Base-by-base conservation (phyloP, 768 basidiomycete genomes). In the Boletus tomentosulus region DNA sequence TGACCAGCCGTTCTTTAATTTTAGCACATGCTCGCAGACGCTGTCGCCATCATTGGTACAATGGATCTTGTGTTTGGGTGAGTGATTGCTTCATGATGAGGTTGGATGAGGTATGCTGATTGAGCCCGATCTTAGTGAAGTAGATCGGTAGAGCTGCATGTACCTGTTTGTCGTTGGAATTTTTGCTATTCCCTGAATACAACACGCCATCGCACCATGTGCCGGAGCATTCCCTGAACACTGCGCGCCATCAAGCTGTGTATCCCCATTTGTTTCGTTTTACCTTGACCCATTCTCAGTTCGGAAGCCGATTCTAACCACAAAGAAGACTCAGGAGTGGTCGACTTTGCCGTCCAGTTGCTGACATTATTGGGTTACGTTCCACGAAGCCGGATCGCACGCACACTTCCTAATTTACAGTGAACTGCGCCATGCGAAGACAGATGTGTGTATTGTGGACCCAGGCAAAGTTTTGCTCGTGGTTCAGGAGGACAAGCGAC, bases 31-130 rank as follows among this genome's bases (percentile, higher is more conserved):
- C 77, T 97, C 55, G 92, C 93, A 6, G 96, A 98, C 64, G 94
- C 89, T 41, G 96, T 99, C 47, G 86, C 96, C 46, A 89, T 99
- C 68, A 97, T 98, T 68, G 97, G 97, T 63, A 98, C 96, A 44
- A 95, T 97, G 95, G 92, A 97, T 78, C 82, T 96, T 58, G 94
- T 97, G 66, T 96, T 97, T 67, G 94, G 94, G 84, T 91, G 79
- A 63, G 91, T 85, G 12, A 13, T 25, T 22, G 0, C 4, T 30
- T 43, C 22, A 13, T 15, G 0, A 11, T 9, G 1, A 5, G 3
- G 13, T 37, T 12, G 10, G 7, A 11, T 10, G 16, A 13, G 1
- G 9, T 42, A n/a, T 41, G 4, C 52, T 55, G 16, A 57, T 42
- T 4, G 2, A 10, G 11, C 12, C 9, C 22, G 22, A 44, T 9